Conservation (phyloP, 2,329 filamentous ascomycete species). For the Chalaropsis ovoidea region DNA sequence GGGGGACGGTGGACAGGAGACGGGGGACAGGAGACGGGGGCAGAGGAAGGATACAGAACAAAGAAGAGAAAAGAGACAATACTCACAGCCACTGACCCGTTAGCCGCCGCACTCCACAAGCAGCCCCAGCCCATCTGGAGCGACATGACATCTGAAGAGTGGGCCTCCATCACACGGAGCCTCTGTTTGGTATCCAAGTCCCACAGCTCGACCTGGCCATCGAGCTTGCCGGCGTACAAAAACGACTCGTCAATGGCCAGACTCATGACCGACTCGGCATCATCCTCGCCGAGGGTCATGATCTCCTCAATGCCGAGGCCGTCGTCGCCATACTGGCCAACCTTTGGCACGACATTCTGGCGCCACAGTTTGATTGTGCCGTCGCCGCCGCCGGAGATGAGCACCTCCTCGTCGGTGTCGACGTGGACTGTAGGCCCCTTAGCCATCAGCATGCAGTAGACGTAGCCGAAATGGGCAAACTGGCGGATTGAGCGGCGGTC, state of each 20-base stretch:
- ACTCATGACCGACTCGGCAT: slow-evolving; percentile 59
- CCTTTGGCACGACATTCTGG: slow-evolving; percentile 36
- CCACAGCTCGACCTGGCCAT: slow-evolving; percentile 89
- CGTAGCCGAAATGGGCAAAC: slow-evolving; percentile 90
- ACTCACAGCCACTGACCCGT: slow-evolving; percentile 71
- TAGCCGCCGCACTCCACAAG: slow-evolving; percentile 80
- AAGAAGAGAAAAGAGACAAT: neutral
- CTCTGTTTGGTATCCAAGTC: slow-evolving; percentile 90
- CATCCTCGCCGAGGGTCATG: slow-evolving; percentile 51
- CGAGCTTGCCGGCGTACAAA: slow-evolving; percentile 78
- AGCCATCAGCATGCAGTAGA: slow-evolving; percentile 90
- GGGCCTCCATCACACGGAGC: slow-evolving; percentile 72
- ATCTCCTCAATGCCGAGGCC: slow-evolving; percentile 57
- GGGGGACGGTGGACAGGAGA: no score
- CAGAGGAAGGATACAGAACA: no score
- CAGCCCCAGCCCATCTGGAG: slow-evolving; percentile 76
- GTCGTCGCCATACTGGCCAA: slow-evolving; percentile 29
- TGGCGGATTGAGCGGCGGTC: slow-evolving; percentile 68
- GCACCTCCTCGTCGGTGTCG: slow-evolving; percentile 63
- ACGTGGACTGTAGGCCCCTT: slow-evolving; percentile 57
- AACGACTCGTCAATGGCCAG: slow-evolving; percentile 83
- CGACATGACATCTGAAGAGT: slow-evolving; percentile 73
- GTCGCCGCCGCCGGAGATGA: slow-evolving; percentile 87
- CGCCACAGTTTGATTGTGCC: slow-evolving; percentile 93
- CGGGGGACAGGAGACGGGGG: no score